Base-by-base conservation (phyloP, 768 basidiomycete genomes). In the Calocera viscosa region DNA sequence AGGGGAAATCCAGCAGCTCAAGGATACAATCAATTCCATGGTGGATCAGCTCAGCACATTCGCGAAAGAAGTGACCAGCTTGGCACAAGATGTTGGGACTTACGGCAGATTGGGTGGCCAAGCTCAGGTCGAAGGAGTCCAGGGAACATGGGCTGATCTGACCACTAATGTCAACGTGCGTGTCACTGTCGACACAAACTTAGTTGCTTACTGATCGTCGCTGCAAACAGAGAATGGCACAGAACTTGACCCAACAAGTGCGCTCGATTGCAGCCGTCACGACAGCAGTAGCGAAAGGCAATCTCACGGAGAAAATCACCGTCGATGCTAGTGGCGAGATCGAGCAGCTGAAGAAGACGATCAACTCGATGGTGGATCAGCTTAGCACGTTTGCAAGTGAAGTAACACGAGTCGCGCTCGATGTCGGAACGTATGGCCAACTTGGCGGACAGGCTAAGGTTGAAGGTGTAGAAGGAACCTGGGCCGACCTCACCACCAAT, bases 281-380 rank as follows among this genome's bases (percentile, higher is more conserved):
- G 28, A 35, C 39, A 71, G 24, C 70, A 40, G 10, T 65, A 10
- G 67, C 66, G 0, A 74, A 74, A 67, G 72, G 83, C 79, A 90
- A 93, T 74, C 80, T 97, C 78, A 94, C 94, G 60, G 91, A 94
- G 74, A 94, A 91, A 75, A 93, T 96, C 71, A 96, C 95, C 74
- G 85, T 91, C 72, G 95, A 95, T 93, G 93, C 93, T 49, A 2
- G 17, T 24, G 24, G 30, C 41, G 41, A 38, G 47, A 49, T 33
- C 24, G 24, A 8, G 19, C 2, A 14, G 2, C 49, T 63, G 10
- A 53, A 49, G 24, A 30, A 19, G 34, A 41, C 47, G 35, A 74
- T 78, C 67, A 81, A 81, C 70, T 75, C 74, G 64, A 81, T 81
- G 80, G 78, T 80, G 41, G 78, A 77, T 49, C 73, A 72, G 38